Evolutionary conservation across 1,284 basidiomycete genomes (phyloP), one percentile per base, ranked within the genome.

Genomic region (Termitomyces sp.): DNA sequence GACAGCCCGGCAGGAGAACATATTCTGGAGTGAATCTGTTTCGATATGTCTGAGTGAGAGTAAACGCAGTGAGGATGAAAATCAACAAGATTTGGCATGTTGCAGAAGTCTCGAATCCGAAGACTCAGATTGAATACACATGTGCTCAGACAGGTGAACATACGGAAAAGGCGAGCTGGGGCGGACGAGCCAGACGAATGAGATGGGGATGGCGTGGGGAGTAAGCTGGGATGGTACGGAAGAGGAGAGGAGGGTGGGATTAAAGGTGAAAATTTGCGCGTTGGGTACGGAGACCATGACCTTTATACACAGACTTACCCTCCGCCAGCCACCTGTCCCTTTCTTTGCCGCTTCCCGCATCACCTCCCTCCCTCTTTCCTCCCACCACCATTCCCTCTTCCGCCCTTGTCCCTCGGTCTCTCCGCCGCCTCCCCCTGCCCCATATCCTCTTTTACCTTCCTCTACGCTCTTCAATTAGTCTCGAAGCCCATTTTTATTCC

Each of bases 311-410:
- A 61, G 58, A 60, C 68, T 65, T 64, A 63, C 68, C 70, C 67
- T 70, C 70, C 68, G 65, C 68, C 70, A 72, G 71, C 73, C 72
- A 73, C 73, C 72, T 74, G 73, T 73, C 73, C 73, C 72, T 73
- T 75, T 72, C 71, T 71, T 71, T 73, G 68, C 70, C 70, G 72
- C 69, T 69, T 69, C 68, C 61, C 67, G 70, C 72, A 73, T 72
- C 69, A 70, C 58, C 59, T 62, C 61, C 65, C 61, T 68, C 67
- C 66, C 67, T 68, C 69, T 67, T 69, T 68, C 65, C 67, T 69
- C 67, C 68, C 69, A 68, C 67, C 65, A 69, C 61, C 51, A 61
- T 49, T 60, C 61, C 62, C 61, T 62, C 64, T 59, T 57, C 62
- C 60, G 54, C 50, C 61, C 61, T 55, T 47, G 59, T 61, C 57